Evolutionary conservation across 495 filamentous ascomycete genomes (phyloP).

Genomic region (Penicillium diatomitis): DNA sequence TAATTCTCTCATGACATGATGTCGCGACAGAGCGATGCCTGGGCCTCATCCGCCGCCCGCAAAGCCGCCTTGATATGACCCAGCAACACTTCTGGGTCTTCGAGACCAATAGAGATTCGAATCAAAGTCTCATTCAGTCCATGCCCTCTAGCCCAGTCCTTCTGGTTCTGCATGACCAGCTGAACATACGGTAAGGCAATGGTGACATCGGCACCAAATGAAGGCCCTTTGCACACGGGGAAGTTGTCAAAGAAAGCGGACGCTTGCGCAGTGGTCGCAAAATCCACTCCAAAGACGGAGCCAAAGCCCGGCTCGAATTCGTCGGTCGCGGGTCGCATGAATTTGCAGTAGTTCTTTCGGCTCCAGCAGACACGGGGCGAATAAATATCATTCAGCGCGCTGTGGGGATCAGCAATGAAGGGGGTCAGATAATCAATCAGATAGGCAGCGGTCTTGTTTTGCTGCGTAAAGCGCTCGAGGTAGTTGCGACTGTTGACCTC

Average conservation of each 20-base stretch:
- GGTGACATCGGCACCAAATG: conserved; percentile 14
- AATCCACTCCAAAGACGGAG: conserved; percentile 28
- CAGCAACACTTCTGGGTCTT: background rate
- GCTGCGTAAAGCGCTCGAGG: conserved; percentile 1
- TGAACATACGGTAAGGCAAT: conserved; percentile 16
- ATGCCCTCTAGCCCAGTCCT: conserved; percentile 10
- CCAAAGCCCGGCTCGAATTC: conserved; percentile 26
- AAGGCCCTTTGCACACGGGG: conserved; percentile 11
- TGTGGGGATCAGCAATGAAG: conserved; percentile 4
- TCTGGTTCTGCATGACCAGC: conserved; percentile 10
- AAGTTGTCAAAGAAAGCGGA: conserved; percentile 12
- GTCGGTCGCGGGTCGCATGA: conserved; percentile 19
- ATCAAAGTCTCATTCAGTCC: conserved; percentile 15
- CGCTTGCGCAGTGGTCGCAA: conserved; percentile 19
- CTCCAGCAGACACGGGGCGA: conserved; percentile 25
- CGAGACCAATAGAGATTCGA: conserved; percentile 15
- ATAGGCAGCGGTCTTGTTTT: conserved; percentile 11
- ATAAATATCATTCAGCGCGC: conserved; percentile 22
- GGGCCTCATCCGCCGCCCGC: too few species aligned
- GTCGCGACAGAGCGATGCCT: too few species aligned
- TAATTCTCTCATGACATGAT: too few species aligned
- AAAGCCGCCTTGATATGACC: too few species aligned
- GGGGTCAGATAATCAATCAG: conserved; percentile 27
- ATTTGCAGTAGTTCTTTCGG: conserved; percentile 20
- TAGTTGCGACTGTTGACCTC: conserved; percentile 17